A percentile compares a stretch with the other conserved stretches of the same genome.
Evolutionary conservation across 1,284 basidiomycete species (phyloP).

Genomic region (Crocinoboletus sp.): DNA sequence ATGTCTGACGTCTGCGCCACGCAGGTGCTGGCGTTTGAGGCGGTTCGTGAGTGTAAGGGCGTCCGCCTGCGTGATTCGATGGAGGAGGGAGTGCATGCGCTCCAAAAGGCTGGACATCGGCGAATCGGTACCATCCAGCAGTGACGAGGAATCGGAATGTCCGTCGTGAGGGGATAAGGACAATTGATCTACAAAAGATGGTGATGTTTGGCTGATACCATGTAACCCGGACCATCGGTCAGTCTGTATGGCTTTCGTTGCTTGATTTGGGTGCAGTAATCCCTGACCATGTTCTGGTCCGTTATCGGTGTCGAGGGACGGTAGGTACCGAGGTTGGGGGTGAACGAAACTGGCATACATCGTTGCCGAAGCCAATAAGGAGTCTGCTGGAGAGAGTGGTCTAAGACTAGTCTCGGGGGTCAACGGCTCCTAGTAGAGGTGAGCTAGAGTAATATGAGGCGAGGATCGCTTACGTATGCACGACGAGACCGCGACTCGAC

Average conservation of each 20-base stretch:
- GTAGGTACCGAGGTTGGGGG: conserved; percentile 35
- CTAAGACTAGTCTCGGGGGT: conserved; percentile 56
- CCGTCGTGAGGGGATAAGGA: conserved; percentile 50
- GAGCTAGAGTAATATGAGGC: conserved; percentile 3
- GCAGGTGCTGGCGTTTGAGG: conserved; percentile 88
- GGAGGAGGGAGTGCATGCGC: conserved; percentile 61
- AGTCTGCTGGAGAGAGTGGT: conserved; percentile 55
- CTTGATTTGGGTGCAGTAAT: conserved; percentile 37
- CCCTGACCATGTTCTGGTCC: conserved; percentile 36
- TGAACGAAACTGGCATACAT: conserved; percentile 41
- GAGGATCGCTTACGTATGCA: conserved; percentile 38
- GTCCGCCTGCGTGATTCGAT: conserved; percentile 76
- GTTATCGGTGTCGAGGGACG: conserved; percentile 45
- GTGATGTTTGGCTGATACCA: conserved; percentile 30
- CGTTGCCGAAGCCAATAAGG: conserved; percentile 39
- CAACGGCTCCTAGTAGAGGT: conserved; percentile 45
- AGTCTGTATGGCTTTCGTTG: conserved; percentile 71
- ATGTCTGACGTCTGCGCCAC: conserved; percentile 82
- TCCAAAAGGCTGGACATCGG: conserved; percentile 67
- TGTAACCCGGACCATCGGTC: conserved; percentile 41
- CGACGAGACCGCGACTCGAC: conserved; percentile 32
- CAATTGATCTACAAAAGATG: conserved; percentile 40
- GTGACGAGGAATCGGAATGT: conserved; percentile 65
- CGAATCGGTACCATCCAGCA: conserved; percentile 47
- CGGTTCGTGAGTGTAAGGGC: conserved; percentile 85